A percentile compares a stretch with the other conserved stretches of the same genome.
Evolutionary conservation across 352 stramenopile species (phyloP).

Genomic region (Phytophthora rubi): DNA sequence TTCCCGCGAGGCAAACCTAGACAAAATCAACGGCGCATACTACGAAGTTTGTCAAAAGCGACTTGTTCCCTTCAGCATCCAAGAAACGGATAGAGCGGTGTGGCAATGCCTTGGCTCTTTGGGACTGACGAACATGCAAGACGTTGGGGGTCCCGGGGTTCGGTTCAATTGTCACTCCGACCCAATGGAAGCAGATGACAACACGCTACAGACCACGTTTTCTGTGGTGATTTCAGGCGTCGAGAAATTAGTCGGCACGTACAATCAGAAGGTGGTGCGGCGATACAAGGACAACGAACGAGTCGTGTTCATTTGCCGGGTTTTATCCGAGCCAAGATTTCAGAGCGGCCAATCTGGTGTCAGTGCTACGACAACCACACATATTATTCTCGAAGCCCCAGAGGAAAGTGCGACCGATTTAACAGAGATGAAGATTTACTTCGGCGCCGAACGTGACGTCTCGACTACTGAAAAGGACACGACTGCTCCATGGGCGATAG

Average conservation of each 20-base stretch:
- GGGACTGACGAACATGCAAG: slow-evolving; percentile 2
- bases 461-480: neutral
- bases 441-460: slow-evolving; percentile 1
- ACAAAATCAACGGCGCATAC: slow-evolving; percentile 19
- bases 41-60: slow-evolving; percentile 25
- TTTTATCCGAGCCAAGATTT: slow-evolving; percentile 9
- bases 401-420: neutral
- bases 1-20: neutral
- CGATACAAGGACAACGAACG: neutral
- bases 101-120: slow-evolving; percentile 12
- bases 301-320: slow-evolving; percentile 2
- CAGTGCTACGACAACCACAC: neutral
- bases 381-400: neutral
- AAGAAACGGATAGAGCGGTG: neutral
- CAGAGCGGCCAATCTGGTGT: neutral
- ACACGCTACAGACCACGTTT: slow-evolving; percentile 1
- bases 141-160: neutral
- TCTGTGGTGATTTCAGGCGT: neutral
- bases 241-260: neutral
- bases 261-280: slow-evolving; percentile 10
- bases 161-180: neutral
- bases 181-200: neutral
- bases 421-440: slow-evolving; percentile 18
- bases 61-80: slow-evolving; percentile 21
- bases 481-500: slow-evolving; percentile 4